Conservation (phyloP, 306 rosid genomes). For the Acacia melanoxylon region DNA sequence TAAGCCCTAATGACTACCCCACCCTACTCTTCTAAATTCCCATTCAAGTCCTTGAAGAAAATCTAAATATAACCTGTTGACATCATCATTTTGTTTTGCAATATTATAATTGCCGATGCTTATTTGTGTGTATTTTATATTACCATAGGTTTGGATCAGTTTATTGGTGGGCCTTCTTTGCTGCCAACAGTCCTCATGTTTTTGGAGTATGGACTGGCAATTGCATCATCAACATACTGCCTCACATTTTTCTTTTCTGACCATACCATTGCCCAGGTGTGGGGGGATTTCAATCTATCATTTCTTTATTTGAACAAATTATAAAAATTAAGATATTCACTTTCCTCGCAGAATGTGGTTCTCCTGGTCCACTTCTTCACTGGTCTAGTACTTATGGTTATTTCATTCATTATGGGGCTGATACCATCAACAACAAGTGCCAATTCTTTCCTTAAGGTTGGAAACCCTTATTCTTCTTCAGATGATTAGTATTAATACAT, state of each 20-base stretch:
- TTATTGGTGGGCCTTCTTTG: constrained; percentile 81
- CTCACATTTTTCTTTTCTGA: constrained; percentile 90
- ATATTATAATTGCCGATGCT: constrained; percentile 17
- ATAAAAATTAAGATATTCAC: constrained; percentile 31
- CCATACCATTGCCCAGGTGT: constrained; percentile 93
- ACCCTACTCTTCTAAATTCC: background rate
- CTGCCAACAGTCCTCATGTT: constrained; percentile 69
- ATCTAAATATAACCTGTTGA: background rate
- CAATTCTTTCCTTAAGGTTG: constrained; percentile 92
- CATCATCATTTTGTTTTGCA: constrained; percentile 8
- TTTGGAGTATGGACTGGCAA: constrained; percentile 86
- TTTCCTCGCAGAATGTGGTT: constrained; percentile 77
- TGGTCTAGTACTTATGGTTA: constrained; percentile 86
- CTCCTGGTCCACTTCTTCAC: constrained; percentile 84
- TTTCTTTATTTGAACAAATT: constrained; percentile 15
- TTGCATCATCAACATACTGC: constrained; percentile 91
- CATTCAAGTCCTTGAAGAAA: background rate
- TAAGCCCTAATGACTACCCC: background rate
- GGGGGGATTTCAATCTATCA: constrained; percentile 22
- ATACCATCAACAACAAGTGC: constrained; percentile 62
- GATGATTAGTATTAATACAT: background rate
- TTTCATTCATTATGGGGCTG: constrained; percentile 94
- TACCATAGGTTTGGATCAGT: constrained; percentile 82
- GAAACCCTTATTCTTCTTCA: constrained; percentile 14
- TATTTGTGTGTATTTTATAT: constrained; percentile 22